Evolutionary conservation across 2,329 filamentous ascomycete genomes (phyloP).

Genomic region (Aspergillus jensenii): DNA sequence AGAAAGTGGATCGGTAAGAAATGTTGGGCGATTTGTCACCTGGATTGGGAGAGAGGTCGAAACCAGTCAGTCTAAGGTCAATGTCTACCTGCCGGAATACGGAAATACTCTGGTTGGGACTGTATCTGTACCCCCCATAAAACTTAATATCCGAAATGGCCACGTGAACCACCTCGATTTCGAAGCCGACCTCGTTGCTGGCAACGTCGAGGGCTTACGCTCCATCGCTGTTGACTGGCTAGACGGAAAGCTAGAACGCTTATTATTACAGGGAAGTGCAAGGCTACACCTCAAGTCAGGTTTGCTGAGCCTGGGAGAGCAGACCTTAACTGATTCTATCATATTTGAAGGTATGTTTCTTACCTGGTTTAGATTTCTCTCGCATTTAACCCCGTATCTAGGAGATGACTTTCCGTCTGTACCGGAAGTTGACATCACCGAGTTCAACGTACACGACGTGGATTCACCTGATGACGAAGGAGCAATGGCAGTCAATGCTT

Average conservation of each 20-base stretch:
- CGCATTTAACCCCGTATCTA: constrained; percentile 36
- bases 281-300: constrained; percentile 75
- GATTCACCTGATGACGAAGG: constrained; percentile 53
- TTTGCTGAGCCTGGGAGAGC: constrained; percentile 73
- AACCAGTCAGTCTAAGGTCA: constrained; percentile 68
- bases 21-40: constrained; percentile 74
- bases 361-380: constrained; percentile 40
- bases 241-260: constrained; percentile 68
- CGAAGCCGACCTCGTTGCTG: constrained; percentile 71
- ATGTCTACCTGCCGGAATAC: constrained; percentile 82
- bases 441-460: constrained; percentile 75
- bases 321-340: constrained; percentile 71
- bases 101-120: constrained; percentile 74
- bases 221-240: constrained; percentile 86
- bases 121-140: constrained; percentile 72
- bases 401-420: constrained; percentile 69
- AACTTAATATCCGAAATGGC: constrained; percentile 74
- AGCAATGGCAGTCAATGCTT: constrained; percentile 78
- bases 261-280: constrained; percentile 73
- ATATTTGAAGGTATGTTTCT: constrained; percentile 78
- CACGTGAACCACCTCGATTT: constrained; percentile 77
- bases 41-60: constrained; percentile 77
- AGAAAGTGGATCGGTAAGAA: constrained; percentile 66
- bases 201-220: constrained; percentile 73
- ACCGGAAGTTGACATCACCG: constrained; percentile 79